Conservation (phyloP, 805 yeast genomes). For the Clavispora asparagi region DNA sequence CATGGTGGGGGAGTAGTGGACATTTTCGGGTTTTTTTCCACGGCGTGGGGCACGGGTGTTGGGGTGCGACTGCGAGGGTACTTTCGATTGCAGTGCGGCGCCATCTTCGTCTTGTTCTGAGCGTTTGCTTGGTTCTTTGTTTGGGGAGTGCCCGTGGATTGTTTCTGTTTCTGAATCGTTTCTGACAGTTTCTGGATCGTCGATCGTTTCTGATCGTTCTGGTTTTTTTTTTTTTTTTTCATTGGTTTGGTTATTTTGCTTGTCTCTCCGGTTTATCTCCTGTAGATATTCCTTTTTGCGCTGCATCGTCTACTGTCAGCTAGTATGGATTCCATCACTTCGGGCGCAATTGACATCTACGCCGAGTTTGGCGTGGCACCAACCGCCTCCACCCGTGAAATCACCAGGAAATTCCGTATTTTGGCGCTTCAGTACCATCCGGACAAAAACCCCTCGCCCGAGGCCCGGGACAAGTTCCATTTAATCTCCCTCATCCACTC, state of each 20-base stretch:
- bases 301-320: no score
- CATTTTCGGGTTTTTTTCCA: background rate
- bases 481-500: constrained; percentile 26
- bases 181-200: no score
- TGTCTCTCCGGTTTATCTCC: no score
- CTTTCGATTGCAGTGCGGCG: no score
- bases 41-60: constrained; percentile 8
- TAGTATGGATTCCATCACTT: constrained; percentile 12
- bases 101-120: no score
- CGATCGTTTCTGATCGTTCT: no score
- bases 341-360: constrained; percentile 33
- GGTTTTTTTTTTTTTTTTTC: no score
- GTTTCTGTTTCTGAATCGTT: no score
- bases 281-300: background rate
- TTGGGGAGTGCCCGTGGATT: no score
- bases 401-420: constrained; percentile 27
- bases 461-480: constrained; percentile 25
- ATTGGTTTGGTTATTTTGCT: no score
- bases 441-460: constrained; percentile 30
- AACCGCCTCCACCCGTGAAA: constrained; percentile 18
- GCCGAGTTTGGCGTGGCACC: constrained; percentile 37
- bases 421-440: constrained; percentile 37
- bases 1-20: constrained; percentile 3
- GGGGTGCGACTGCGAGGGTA: no score
- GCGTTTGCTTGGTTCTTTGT: no score